Conservation (phyloP, 345 rosid species). For the Eucalyptus pumila region DNA sequence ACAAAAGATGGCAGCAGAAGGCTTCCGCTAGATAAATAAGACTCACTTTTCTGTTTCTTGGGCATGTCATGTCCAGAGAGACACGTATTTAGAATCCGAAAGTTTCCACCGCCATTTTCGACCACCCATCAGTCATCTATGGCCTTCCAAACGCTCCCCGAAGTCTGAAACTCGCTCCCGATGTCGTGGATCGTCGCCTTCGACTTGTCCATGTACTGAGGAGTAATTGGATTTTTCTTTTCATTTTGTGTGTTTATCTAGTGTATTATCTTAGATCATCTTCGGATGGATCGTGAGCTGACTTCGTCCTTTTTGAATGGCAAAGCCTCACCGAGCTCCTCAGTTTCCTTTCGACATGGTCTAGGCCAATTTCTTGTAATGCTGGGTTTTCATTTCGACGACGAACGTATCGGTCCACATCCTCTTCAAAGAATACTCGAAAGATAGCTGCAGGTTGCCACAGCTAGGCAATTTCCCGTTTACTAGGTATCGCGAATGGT, state of each 20-base stretch:
- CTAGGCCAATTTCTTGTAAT: not conserved
- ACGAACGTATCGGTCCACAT: not conserved
- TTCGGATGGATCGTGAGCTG: not conserved
- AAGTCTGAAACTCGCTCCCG: not conserved
- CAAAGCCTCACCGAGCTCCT: not conserved
- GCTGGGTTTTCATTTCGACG: not conserved
- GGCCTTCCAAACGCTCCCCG: not conserved
- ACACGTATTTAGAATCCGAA: not conserved
- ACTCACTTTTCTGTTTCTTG: not conserved
- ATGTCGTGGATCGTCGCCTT: not conserved
- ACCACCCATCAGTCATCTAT: not conserved
- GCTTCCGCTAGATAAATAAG: not conserved
- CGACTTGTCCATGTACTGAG: not conserved
- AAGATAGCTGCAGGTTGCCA: not conserved
- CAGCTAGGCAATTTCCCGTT: too few relatives aligned
- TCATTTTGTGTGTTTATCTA: not conserved
- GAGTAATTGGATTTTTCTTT: not conserved
- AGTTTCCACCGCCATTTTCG: not conserved
- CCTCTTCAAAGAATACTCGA: not conserved
- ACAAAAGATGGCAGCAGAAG: not conserved
- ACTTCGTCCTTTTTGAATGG: too few relatives aligned
- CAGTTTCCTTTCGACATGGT: not conserved
- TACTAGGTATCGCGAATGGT: not conserved
- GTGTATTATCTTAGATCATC: too few relatives aligned
- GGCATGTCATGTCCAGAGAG: not conserved